A percentile compares a stretch with the other conserved stretches of the same genome.
phyloP scores from a whole-genome alignment of 179 eudicot genomes.

The Drosera spatulata region DNA sequence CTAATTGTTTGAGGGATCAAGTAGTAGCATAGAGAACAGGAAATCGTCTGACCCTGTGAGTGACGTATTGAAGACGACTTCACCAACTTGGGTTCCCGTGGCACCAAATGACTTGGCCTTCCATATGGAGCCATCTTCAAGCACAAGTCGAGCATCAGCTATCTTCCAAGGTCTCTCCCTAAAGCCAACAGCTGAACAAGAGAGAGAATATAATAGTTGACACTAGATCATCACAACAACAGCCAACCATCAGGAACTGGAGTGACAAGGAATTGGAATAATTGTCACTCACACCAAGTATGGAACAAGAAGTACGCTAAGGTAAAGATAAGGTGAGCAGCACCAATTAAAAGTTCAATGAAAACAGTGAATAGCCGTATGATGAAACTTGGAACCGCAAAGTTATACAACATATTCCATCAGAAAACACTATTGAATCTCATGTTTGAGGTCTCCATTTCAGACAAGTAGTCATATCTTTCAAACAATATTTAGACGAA shows the following conservation, averaged over 20 bases:
- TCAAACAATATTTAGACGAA: too few species aligned
- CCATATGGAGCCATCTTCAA: conserved; percentile 97
- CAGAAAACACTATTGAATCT: too few species aligned
- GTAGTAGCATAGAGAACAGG: neutral
- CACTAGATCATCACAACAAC: neutral
- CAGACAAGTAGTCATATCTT: too few species aligned
- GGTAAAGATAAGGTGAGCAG: too few species aligned
- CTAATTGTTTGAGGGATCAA: neutral
- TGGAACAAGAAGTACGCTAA: too few species aligned
- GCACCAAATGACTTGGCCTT: conserved; percentile 96
- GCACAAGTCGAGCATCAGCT: conserved; percentile 91
- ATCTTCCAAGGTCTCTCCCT: conserved; percentile 85
- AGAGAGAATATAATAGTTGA: neutral
- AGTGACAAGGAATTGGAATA: neutral
- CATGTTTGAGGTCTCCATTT: too few species aligned
- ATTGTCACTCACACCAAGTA: too few species aligned
- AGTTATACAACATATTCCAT: too few species aligned
- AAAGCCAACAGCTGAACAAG: conserved; percentile 17
- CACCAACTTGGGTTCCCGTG: conserved; percentile 97
- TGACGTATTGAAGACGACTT: conserved; percentile 96
- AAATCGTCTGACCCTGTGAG: conserved; percentile 58
- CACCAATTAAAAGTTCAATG: too few species aligned
- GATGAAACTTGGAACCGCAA: too few species aligned
- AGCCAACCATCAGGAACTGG: neutral
- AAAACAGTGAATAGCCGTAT: too few species aligned